These are phyloP conservation scores for Microstegium vimineum DNA, from an alignment of 176 grass and related monocot genomes.

Conservation along the genomic window DNA sequence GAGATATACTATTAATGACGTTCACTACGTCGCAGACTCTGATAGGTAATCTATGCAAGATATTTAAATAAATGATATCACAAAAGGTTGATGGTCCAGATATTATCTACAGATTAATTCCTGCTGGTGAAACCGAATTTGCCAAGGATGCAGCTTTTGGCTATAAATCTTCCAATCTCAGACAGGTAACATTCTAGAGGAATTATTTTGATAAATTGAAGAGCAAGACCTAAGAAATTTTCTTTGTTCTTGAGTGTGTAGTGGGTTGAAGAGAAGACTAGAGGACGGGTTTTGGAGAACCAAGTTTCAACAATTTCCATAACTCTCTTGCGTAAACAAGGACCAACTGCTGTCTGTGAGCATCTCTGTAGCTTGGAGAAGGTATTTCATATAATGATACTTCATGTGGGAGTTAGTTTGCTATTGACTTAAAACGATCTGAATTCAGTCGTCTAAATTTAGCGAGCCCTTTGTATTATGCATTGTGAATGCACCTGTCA, in stretches of 20 bases:
- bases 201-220: slow-evolving; percentile 7
- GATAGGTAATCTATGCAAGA: slow-evolving; percentile 53
- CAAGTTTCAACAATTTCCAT: slow-evolving; percentile 93
- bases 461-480: not conserved
- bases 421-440: not conserved
- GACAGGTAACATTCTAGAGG: slow-evolving; percentile 53
- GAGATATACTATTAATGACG: slow-evolving; percentile 85
- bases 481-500: slow-evolving; percentile 12
- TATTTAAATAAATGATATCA: slow-evolving; percentile 32
- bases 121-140: slow-evolving; percentile 92
- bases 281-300: slow-evolving; percentile 49
- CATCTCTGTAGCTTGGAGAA: slow-evolving; percentile 75
- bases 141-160: slow-evolving; percentile 96
- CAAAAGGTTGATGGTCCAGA: slow-evolving; percentile 17
- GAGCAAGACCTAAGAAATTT: slow-evolving; percentile 11
- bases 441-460: not conserved
- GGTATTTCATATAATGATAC: slow-evolving; percentile 38
- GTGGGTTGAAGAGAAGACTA: slow-evolving; percentile 98
- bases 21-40: slow-evolving; percentile 86
- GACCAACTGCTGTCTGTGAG: slow-evolving; percentile 74
- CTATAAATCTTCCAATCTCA: slow-evolving; percentile 96
- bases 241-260: slow-evolving; percentile 34
- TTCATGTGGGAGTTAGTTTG: not conserved
- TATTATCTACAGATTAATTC: slow-evolving; percentile 69
- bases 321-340: slow-evolving; percentile 70